Evolutionary conservation across 1,139 yeast species (phyloP), one percentile per base, ranked within the genome.

Genomic region (Geotrichum europaeum): DNA sequence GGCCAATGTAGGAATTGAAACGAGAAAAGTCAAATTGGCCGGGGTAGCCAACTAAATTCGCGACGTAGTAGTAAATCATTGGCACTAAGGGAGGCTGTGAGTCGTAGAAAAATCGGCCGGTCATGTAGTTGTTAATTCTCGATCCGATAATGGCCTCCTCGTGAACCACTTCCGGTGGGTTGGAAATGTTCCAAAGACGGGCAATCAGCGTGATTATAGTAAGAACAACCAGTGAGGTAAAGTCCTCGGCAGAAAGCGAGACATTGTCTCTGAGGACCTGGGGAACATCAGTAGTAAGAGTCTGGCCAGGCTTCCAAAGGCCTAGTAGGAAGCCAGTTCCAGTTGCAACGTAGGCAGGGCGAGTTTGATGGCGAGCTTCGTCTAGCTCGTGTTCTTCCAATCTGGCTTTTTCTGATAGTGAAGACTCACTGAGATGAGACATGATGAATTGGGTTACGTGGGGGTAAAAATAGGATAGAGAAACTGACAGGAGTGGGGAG

Each of bases 21-120:
- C 67, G 64, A 32, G 59, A 65, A 62, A 61, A 68, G n/a, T 63
- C 64, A 63, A 78, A 78, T 12, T 72, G 66, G 0, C 85, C 86
- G 63, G 78, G 72, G 73, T 81, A 84, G 1, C 81, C 80, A 28
- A 72, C 69, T 2, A 76, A 18, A 25, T 71, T 66, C 0, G 83
- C 79, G 12, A 83, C 65, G 65, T 75, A 73, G 55, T 78, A 76
- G 67, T 78, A 84, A 1, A 84, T 61, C 62, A 86, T 67, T 53
- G 81, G 78, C 5, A 76, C 80, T 51, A 86, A 73, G 1, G 92
- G 91, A 0, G 92, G 91, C 60, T 85, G 83, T 2, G 79, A 77
- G 65, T 83, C 87, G 20, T 84, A 69, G 68, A 83, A 85, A 65
- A 82, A 84, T 55, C 75, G 75, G 2, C 87, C 86, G 6, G 71